A percentile compares a stretch with the other conserved stretches of the same genome.
Conservation (phyloP, 2,329 filamentous ascomycete genomes). For the Aureobasidium sp. region DNA sequence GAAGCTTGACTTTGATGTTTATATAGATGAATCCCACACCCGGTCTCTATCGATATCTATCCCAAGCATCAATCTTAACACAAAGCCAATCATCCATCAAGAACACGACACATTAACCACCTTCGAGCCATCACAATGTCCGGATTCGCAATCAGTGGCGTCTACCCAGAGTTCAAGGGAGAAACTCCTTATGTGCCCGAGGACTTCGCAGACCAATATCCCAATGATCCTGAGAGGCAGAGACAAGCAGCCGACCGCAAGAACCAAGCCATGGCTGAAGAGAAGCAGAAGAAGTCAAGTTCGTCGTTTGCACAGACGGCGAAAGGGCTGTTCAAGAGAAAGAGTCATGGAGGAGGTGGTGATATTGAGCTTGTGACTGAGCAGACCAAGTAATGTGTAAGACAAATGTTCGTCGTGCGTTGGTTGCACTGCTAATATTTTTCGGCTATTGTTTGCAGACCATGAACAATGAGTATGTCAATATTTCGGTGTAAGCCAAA, state of each 20-base stretch:
- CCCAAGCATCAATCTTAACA: too few relatives aligned
- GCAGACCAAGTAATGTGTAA: not conserved
- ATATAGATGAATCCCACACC: not conserved
- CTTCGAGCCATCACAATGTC: not conserved
- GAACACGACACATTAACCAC: not conserved
- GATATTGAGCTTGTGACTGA: not conserved
- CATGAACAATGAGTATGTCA: not conserved
- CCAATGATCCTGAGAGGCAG: not conserved
- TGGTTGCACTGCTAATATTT: not conserved
- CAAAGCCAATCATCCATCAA: too few relatives aligned
- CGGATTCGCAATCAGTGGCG: not conserved
- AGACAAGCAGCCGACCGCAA: not conserved
- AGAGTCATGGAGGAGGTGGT: not conserved
- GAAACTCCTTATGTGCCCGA: not conserved
- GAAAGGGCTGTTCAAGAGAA: not conserved
- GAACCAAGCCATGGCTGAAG: not conserved
- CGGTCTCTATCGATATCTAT: too few relatives aligned
- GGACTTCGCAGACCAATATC: conserved; percentile 3
- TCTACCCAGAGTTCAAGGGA: not conserved
- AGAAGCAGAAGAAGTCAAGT: not conserved
- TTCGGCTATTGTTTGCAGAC: not conserved
- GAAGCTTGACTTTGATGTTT: not conserved
- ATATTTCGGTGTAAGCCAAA: too few relatives aligned
- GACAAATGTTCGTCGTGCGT: too few relatives aligned
- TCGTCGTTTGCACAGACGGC: not conserved